These are phyloP conservation scores for Phytophthora agathidicida DNA, from an alignment of 352 stramenopile species.

Conservation along the genomic window DNA sequence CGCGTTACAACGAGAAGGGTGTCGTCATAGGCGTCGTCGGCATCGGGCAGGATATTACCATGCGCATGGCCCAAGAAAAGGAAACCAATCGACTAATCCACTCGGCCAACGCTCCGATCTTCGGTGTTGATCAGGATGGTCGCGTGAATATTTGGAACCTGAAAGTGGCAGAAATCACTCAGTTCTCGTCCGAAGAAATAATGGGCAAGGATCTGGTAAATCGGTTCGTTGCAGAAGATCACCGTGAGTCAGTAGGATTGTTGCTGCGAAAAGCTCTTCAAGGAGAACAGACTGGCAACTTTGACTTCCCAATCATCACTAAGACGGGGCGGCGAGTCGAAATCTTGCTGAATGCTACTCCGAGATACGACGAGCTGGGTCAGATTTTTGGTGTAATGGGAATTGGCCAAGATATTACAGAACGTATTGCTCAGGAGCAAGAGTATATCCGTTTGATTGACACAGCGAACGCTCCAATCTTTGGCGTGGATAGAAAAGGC, in stretches of 20 bases:
- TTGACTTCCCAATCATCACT: slow-evolving; percentile 72
- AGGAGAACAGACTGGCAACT: slow-evolving; percentile 63
- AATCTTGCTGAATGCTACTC: slow-evolving; percentile 72
- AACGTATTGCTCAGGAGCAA: slow-evolving; percentile 26
- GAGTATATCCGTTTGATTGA: slow-evolving; percentile 35
- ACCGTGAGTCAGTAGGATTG: slow-evolving; percentile 21
- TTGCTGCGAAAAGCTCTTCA: slow-evolving; percentile 46
- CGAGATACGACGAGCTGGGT: slow-evolving; percentile 56
- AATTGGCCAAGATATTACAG: slow-evolving; percentile 29
- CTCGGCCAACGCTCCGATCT: slow-evolving; percentile 68
- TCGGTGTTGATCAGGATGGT: slow-evolving; percentile 63
- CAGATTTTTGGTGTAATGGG: slow-evolving; percentile 61
- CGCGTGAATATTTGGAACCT: slow-evolving; percentile 77
- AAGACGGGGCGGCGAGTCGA: slow-evolving; percentile 40
- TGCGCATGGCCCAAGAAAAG: slow-evolving; percentile 66
- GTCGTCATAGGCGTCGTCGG: slow-evolving; percentile 51
- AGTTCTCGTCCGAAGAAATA: slow-evolving; percentile 77
- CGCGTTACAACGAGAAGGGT: slow-evolving; percentile 50
- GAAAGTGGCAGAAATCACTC: slow-evolving; percentile 72
- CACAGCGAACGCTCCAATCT: slow-evolving; percentile 50
- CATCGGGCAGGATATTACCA: slow-evolving; percentile 62
- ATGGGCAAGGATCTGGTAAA: slow-evolving; percentile 75
- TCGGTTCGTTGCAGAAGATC: slow-evolving; percentile 43
- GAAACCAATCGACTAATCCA: slow-evolving; percentile 69
- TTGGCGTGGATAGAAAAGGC: slow-evolving; percentile 72